Percentiles rank a stretch among this genome's conserved stretches.
Evolutionary conservation across 2,329 filamentous ascomycete genomes (phyloP).

Genomic region (Colletotrichum kahawae): DNA sequence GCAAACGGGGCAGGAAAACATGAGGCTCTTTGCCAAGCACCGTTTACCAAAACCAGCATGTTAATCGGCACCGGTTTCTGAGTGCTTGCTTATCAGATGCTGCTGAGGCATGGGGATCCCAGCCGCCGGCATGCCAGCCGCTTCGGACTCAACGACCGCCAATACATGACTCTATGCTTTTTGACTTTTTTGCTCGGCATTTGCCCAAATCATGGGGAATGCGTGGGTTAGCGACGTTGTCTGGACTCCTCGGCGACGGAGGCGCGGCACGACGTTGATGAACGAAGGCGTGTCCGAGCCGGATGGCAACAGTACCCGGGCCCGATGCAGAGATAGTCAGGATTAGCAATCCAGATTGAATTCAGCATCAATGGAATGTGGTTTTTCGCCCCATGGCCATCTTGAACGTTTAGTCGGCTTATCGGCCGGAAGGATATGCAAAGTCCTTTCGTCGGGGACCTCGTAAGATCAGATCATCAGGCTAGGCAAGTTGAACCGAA

Average conservation of each 20-base stretch:
- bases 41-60: slow-evolving; percentile 49
- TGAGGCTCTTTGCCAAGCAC: not conserved
- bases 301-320: not conserved
- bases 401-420: not conserved
- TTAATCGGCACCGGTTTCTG: slow-evolving; percentile 59
- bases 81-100: not conserved
- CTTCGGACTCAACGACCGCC: slow-evolving; percentile 1
- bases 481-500: not conserved
- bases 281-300: not conserved
- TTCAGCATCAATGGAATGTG: not conserved
- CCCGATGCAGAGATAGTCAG: not conserved
- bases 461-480: not conserved
- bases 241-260: not conserved
- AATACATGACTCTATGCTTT: not conserved
- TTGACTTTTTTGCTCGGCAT: not conserved
- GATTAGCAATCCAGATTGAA: not conserved
- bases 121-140: not conserved
- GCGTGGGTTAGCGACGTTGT: not conserved
- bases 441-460: not conserved
- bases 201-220: not conserved
- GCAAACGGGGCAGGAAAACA: not conserved
- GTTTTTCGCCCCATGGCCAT: not conserved
- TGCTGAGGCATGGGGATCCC: not conserved
- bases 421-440: not conserved
- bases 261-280: not conserved